Conservation (phyloP, 805 yeast species). For the Candida maltosa region DNA sequence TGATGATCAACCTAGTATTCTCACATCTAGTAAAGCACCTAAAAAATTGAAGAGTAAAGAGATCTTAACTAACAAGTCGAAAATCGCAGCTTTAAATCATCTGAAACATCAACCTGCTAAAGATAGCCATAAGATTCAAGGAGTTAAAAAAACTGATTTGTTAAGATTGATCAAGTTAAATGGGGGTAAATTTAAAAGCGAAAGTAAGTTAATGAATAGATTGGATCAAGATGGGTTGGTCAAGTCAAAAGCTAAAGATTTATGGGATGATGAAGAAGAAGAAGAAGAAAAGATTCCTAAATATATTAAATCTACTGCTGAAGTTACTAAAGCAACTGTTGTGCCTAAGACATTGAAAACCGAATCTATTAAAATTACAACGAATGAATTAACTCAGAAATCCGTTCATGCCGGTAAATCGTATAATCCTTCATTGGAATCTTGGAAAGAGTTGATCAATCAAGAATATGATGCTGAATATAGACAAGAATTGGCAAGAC, state of each 20-base stretch:
- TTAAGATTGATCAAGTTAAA: conserved; percentile 69
- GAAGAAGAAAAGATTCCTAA: conserved; percentile 4
- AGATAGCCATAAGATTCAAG: conserved; percentile 39
- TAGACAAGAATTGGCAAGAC: conserved; percentile 61
- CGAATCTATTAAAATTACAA: conserved; percentile 52
- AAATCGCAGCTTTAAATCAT: conserved; percentile 58
- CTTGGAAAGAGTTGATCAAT: conserved; percentile 74
- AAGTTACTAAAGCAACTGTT: conserved; percentile 14
- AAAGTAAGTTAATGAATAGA: conserved; percentile 14
- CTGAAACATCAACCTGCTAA: conserved; percentile 6
- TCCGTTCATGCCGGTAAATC: conserved; percentile 86
- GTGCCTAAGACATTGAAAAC: conserved; percentile 54
- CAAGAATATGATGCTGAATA: conserved; percentile 66
- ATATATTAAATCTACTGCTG: conserved; percentile 14
- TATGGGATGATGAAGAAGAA: conserved; percentile 50
- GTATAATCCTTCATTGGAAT: conserved; percentile 81
- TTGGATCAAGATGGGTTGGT: conserved; percentile 65
- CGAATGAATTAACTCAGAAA: conserved; percentile 32
- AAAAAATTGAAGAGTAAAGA: conserved; percentile 58
- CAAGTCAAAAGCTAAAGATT: conserved; percentile 45
- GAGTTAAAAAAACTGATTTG: conserved; percentile 62
- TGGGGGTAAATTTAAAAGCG: conserved; percentile 39
- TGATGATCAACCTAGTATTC: conserved; percentile 50
- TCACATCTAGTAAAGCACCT: conserved; percentile 32
- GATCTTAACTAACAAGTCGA: conserved; percentile 70